Conservation (phyloP, 352 stramenopile species). For the Globisporangium splendens region DNA sequence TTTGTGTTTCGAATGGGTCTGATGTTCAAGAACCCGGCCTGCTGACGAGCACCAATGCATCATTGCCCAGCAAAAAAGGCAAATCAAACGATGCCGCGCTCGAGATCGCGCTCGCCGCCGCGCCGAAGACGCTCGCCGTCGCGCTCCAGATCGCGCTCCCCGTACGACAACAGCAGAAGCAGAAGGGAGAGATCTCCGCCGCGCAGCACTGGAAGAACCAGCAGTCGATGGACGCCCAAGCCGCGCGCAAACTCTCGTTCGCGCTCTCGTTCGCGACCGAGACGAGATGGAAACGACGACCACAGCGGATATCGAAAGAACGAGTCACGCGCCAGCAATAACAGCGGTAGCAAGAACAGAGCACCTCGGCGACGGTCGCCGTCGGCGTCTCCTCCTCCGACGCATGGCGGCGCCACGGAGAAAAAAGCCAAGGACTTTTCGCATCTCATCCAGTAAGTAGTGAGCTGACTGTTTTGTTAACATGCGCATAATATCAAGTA, state of each 20-base stretch:
- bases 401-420: slow-evolving; percentile 18
- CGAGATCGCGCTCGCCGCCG: no score
- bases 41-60: no score
- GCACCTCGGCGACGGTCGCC: slow-evolving; percentile 13
- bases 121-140: no score
- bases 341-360: neutral
- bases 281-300: neutral
- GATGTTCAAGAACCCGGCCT: no score
- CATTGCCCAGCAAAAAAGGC: no score
- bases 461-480: neutral
- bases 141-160: neutral
- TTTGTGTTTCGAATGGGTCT: no score
- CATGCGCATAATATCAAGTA: neutral
- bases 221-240: neutral
- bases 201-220: neutral
- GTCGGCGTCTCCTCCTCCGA: slow-evolving; percentile 22
- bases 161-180: neutral
- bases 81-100: no score
- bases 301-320: slow-evolving; percentile 13
- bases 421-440: slow-evolving; percentile 57
- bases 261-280: slow-evolving; percentile 5
- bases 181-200: neutral
- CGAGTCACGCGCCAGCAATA: no score
- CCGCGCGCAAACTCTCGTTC: slow-evolving; percentile 8
- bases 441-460: slow-evolving; percentile 47